phyloP scores from a whole-genome alignment of 176 grass and related monocot genomes.

The Triticum dicoccoides region DNA sequence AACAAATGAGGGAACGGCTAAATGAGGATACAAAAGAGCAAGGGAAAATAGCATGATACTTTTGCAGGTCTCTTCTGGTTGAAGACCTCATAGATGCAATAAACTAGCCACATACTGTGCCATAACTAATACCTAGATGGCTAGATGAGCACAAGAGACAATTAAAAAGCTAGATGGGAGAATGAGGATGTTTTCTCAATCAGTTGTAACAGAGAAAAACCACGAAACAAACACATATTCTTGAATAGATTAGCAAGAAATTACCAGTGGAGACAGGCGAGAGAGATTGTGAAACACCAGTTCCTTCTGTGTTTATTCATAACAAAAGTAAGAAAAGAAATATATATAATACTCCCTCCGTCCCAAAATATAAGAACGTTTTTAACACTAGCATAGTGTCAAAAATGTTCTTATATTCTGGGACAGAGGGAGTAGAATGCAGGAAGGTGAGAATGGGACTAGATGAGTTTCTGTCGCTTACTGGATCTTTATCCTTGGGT shows the following conservation, averaged over 20 bases:
- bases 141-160: constrained; percentile 2
- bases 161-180: neutral
- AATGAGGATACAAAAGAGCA: neutral
- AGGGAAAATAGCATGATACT: neutral
- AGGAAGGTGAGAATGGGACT: neutral
- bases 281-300: constrained; percentile 29
- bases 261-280: constrained; percentile 41
- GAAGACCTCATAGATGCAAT: neutral
- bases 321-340: constrained; percentile 25
- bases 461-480: constrained; percentile 29
- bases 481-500: constrained; percentile 48
- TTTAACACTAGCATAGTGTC: too few species aligned
- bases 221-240: constrained; percentile 18
- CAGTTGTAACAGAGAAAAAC: neutral
- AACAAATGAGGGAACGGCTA: neutral
- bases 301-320: constrained; percentile 26
- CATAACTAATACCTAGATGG: constrained; percentile 12
- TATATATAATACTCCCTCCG: neutral
- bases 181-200: neutral
- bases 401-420: too few species aligned
- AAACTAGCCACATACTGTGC: neutral
- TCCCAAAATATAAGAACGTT: too few species aligned
- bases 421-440: neutral
- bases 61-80: neutral
- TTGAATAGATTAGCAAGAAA: constrained; percentile 15